Conservation (phyloP, 139 green algal genomes). For the Chlorella sp. region DNA sequence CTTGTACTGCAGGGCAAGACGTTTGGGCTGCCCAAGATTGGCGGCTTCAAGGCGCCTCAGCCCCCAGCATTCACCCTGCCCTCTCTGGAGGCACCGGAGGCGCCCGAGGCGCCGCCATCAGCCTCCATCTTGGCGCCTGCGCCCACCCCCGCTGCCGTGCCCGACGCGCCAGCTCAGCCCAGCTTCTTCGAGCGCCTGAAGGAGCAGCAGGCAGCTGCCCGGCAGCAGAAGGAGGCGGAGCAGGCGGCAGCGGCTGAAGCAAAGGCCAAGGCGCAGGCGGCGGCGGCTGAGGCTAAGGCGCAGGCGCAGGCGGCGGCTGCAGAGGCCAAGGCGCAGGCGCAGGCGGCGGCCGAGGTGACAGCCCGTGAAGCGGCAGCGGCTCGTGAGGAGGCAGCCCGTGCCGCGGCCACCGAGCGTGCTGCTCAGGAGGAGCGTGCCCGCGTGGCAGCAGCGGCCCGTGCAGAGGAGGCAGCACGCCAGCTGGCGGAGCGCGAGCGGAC, state of each 20-base stretch:
- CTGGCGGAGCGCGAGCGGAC: background rate
- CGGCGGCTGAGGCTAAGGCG: background rate
- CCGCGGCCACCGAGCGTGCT: background rate
- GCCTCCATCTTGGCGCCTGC: background rate
- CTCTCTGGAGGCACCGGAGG: background rate
- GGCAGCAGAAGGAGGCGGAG: background rate
- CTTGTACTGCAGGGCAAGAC: slow-evolving; percentile 23
- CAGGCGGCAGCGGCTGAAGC: background rate
- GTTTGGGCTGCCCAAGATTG: slow-evolving; percentile 14
- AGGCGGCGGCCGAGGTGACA: background rate
- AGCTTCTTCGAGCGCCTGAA: background rate
- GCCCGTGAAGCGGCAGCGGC: background rate
- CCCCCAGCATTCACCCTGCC: background rate
- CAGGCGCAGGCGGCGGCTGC: background rate
- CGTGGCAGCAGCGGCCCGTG: background rate
- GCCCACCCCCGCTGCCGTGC: background rate
- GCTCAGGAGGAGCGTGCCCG: background rate
- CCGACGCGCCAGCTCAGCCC: background rate
- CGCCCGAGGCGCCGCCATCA: background rate
- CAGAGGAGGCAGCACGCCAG: background rate
- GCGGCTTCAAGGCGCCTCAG: slow-evolving; percentile 8
- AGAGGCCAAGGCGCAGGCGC: background rate
- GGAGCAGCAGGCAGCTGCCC: background rate
- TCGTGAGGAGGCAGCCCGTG: background rate
- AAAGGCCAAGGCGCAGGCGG: background rate